These are phyloP conservation scores for Erysiphe pulchra DNA, from an alignment of 2,329 filamentous ascomycete species.

Conservation along the genomic window DNA sequence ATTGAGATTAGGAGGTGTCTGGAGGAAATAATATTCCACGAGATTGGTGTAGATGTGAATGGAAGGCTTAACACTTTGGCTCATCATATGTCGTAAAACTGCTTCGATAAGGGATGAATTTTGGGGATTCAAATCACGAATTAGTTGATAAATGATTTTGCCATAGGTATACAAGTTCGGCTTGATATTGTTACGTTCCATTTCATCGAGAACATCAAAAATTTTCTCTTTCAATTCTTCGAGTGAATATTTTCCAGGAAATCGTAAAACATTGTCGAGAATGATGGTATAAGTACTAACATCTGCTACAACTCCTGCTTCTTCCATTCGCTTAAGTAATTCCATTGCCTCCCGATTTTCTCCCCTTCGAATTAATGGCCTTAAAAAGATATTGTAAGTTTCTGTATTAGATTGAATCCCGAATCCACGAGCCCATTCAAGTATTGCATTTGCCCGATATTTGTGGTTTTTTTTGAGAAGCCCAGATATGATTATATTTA, in stretches of 20 bases:
- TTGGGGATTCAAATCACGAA: conserved; percentile 15
- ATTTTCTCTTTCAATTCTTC: conserved; percentile 26
- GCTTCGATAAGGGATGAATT: conserved; percentile 24
- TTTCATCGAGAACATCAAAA: conserved; percentile 26
- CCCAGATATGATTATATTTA: conserved; percentile 46
- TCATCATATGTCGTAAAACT: conserved; percentile 36
- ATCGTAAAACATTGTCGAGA: conserved; percentile 29
- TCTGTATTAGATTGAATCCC: conserved; percentile 20
- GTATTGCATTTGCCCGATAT: conserved; percentile 24
- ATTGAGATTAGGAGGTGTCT: conserved; percentile 28
- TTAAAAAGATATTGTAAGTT: conserved; percentile 45
- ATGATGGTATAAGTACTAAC: conserved; percentile 50
- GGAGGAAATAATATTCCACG: conserved; percentile 37
- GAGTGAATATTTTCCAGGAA: conserved; percentile 17
- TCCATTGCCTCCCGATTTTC: conserved; percentile 21
- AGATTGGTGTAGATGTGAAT: conserved; percentile 52
- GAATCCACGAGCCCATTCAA: conserved; percentile 21
- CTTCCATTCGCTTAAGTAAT: conserved; percentile 33
- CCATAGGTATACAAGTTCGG: conserved; percentile 39
- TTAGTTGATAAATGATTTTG: conserved; percentile 39
- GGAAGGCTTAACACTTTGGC: conserved; percentile 24
- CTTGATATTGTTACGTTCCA: conserved; percentile 28
- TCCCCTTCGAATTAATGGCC: conserved; percentile 25
- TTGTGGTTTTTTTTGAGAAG: conserved; percentile 25
- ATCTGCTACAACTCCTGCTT: conserved; percentile 28